These are phyloP conservation scores for Salix dunnii DNA, from an alignment of 345 rosid genomes.

Conservation along the genomic window DNA sequence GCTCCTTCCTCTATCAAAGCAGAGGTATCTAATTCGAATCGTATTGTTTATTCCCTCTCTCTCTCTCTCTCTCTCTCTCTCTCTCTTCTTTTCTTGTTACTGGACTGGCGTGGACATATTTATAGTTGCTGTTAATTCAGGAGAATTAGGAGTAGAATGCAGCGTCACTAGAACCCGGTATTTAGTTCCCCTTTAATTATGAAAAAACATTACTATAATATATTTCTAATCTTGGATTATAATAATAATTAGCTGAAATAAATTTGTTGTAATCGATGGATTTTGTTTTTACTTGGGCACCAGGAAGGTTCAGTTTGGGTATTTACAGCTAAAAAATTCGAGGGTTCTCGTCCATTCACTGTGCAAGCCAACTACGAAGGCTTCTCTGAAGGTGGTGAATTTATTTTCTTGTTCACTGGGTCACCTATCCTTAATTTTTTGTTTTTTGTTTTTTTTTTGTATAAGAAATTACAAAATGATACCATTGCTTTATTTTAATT, in stretches of 20 bases:
- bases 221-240: neutral
- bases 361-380: slow-evolving; percentile 61
- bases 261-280: neutral
- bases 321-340: slow-evolving; percentile 47
- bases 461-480: neutral
- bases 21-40: slow-evolving; percentile 19
- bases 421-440: neutral
- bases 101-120: neutral
- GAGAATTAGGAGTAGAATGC: neutral
- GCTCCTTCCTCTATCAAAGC: slow-evolving; percentile 50
- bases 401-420: neutral
- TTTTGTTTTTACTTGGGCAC: slow-evolving; percentile 3
- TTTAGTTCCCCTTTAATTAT: neutral
- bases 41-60: neutral
- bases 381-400: slow-evolving; percentile 55
- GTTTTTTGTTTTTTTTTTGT: neutral
- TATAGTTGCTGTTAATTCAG: slow-evolving; percentile 1
- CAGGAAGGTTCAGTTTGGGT: slow-evolving; percentile 70
- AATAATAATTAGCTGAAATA: neutral
- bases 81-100: neutral
- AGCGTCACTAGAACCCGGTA: neutral
- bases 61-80: neutral
- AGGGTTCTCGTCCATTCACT: slow-evolving; percentile 51
- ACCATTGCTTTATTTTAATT: neutral
- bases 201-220: neutral